Evolutionary conservation across 2,329 filamentous ascomycete genomes (phyloP), one percentile per base, ranked within the genome.

Genomic region (Atkinsonella texensis): DNA sequence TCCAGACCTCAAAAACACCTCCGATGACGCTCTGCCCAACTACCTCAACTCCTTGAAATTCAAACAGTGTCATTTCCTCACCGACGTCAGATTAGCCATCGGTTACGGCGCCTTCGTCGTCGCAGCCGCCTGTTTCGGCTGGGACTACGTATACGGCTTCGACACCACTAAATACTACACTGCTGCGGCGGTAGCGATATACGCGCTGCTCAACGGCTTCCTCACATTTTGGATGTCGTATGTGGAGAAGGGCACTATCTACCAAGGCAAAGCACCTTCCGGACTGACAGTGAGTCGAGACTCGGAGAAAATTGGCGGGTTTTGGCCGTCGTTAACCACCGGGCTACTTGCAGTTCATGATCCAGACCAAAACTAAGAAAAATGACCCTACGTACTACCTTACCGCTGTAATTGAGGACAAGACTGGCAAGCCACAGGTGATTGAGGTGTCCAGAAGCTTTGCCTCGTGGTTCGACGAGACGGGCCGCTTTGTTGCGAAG

Each of bases 1-100:
- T 20, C 20, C 65, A 95, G 93, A 97, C 67, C 84, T 98, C 57
- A 97, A 97, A 71, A 95, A 93, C 73, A 94, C 90, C 40, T 89
- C 87, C 58, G 93, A 98, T 72, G 93, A 98, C 71, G 89, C 90
- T 52, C 84, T 98, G 54, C 83, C 87, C 53, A 89, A 93, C 71
- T 97, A 97, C 74, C 83, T 98, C 56, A 91, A 88, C 70, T 87
- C 83, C 33, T 82, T 97, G 66, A 83, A 77, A 58, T 96, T 96
- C 75, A 79, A 73, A 56, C 89, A 95, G 70, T 83, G 86, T 57
- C 85, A 97, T 71, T 77, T 70, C 53, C 82, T 93, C 46, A 81
- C 83, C 61, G 90, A 97, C 63, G 79, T 94, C 46, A 87, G 89
- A 50, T 82, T 98, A 45, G 77, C 74, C 0, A 75, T 98, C 9